These are phyloP conservation scores for Lentinula sp. DNA, from an alignment of 768 basidiomycete species.

Conservation along the genomic window DNA sequence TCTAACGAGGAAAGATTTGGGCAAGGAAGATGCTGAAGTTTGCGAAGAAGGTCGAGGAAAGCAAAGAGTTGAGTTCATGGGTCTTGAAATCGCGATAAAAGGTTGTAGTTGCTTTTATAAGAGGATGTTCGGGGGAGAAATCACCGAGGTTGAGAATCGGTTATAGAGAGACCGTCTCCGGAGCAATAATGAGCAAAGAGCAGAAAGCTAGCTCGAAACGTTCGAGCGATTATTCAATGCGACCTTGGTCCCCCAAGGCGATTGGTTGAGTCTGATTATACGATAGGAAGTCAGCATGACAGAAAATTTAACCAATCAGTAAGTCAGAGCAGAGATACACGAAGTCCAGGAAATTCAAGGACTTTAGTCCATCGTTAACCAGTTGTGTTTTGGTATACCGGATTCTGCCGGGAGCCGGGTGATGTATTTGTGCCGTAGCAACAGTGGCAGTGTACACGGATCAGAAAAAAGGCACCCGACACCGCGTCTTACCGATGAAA, in stretches of 20 bases:
- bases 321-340: no score
- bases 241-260: no score
- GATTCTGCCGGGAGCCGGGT: not conserved
- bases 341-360: no score
- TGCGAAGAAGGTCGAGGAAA: not conserved
- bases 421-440: not conserved
- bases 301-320: no score
- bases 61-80: not conserved
- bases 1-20: constrained; percentile 18
- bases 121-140: not conserved
- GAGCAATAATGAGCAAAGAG: not conserved
- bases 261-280: no score
- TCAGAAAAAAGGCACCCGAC: not conserved
- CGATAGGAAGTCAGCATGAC: no score
- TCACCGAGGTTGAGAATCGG: not conserved
- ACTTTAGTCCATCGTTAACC: no score
- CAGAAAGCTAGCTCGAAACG: no score
- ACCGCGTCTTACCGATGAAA: not conserved
- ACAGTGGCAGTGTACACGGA: not conserved
- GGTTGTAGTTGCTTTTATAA: not conserved
- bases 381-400: no score
- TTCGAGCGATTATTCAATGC: no score
- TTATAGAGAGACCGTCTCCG: not conserved
- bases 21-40: not conserved
- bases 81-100: not conserved